Base-by-base conservation (phyloP, 768 basidiomycete species). In the Dioszegia crocea region DNA sequence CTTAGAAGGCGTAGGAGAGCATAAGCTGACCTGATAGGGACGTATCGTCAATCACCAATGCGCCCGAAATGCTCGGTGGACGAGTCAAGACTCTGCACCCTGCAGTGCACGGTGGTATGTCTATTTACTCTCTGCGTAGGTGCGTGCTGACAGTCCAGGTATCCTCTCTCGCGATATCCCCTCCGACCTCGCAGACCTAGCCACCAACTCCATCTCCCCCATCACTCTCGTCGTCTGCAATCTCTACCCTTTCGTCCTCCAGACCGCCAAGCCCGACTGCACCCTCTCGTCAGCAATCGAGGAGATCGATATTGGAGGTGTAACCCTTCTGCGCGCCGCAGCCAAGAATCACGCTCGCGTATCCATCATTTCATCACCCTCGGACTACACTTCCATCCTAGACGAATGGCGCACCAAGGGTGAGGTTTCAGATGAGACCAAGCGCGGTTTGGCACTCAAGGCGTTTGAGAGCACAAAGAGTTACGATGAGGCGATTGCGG, bases 161-260 rank as follows among this genome's bases (percentile, higher is more conserved):
- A 99, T 99, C 64, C 85, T 99, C 41, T 92, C 96, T 4, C 87
- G 96, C 19, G 83, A 86, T 51, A 94, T 92, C 64, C 84, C 88
- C 3, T 91, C 91, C 10, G 96, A 99, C 78, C 83, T 91, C 64
- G 81, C 83, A 54, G 96, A 99, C 76, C 83, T 98, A 51, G 79
- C 83, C 27, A 81, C 85, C 6, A 91, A 94, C 71, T 81, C 81
- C 59, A 98, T 99, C 78, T 84, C 88, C 5, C 89, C 89, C 62
- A 97, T 98, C 79, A 86, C 88, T 56, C 88, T 99, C 80, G 94
- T 99, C 57, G 92, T 96, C 61, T 99, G 96, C 85, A 99, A 99
- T 77, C 85, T 99, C 52, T 98, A 99, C 81, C 96, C 96, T 0
- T 99, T 99, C 80, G 85, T 88, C 30, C 84, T 86, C 21, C 96